Evolutionary conservation across 495 filamentous ascomycete genomes (phyloP).

Genomic region (Podospora australis): DNA sequence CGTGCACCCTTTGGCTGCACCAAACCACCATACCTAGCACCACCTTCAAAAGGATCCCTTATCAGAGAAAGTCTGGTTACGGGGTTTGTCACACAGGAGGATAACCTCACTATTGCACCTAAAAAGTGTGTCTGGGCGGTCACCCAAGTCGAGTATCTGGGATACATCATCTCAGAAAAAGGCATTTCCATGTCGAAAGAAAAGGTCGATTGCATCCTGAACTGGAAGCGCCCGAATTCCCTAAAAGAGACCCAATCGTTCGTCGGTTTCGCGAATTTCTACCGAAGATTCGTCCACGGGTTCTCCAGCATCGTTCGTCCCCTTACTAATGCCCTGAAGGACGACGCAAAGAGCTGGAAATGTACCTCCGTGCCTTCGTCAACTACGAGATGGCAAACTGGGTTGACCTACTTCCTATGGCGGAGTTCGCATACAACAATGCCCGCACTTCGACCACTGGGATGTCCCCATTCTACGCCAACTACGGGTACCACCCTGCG

Average conservation of each 20-base stretch:
- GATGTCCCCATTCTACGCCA: neutral
- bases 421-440: neutral
- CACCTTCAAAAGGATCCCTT: too few relatives aligned
- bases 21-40: too few relatives aligned
- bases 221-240: neutral
- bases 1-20: too few relatives aligned
- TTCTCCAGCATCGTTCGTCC: neutral
- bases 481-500: neutral
- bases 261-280: constrained; percentile 15
- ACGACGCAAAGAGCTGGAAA: neutral
- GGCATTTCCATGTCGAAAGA: neutral
- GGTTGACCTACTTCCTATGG: neutral
- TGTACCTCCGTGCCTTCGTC: neutral
- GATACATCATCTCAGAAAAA: neutral
- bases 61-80: too few relatives aligned
- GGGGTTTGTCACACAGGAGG: too few relatives aligned
- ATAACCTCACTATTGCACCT: neutral
- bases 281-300: constrained; percentile 4
- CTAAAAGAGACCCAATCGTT: neutral
- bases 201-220: constrained; percentile 2
- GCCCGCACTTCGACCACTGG: neutral
- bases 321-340: neutral
- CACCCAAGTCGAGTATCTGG: neutral
- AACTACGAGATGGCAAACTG: neutral
- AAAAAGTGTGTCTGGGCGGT: neutral